Evolutionary conservation across 345 rosid genomes (phyloP), one percentile per base, ranked within the genome.

Genomic region (Populus tremula): DNA sequence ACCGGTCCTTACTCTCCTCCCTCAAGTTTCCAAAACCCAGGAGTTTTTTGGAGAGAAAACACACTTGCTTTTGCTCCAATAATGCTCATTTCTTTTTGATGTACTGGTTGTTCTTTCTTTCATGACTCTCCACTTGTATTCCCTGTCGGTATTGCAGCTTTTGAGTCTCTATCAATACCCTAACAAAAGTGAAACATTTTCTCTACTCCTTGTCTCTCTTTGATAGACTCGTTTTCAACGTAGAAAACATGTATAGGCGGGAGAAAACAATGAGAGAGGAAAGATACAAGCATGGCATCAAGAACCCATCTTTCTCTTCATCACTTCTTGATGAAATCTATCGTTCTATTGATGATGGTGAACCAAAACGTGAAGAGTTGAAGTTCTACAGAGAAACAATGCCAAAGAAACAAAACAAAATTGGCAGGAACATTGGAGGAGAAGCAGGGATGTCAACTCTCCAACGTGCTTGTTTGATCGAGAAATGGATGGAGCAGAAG

Each of bases 301-400:
- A 79, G 31, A 87, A 76, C 91, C 97, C 97, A 49, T 92, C 99
- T 76, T 95, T 93, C 84, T 95, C 99, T 39, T 93, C 99, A 6
- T 79, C 85, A 69, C 93, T 95, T 25, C 98, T 95, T 59, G 99
- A 95, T 76, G 86, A 93, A 87, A 95, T 95, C 82, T 95, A 91
- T 89, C 91, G 94, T 61, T 92, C 98, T 39, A 88, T 91, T 59
- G 96, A 87, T 35, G 94, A 87, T 3, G 80, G 87, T 3, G 85
- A 82, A 59, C 63, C 79, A 0, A 85, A 79, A 31, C 70, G 63
- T 8, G 86, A 82, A 1, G 86, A 89, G 74, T 70, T 81, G 82
- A 80, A 64, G 69, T 85, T 86, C 27, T 87, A 84, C 84, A 63
- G 88, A 47, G 86, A 90, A 33, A 78, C 78, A 45, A 49, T 75